phyloP scores from a whole-genome alignment of 2,329 filamentous ascomycete genomes.

The Claviceps purpurea region DNA sequence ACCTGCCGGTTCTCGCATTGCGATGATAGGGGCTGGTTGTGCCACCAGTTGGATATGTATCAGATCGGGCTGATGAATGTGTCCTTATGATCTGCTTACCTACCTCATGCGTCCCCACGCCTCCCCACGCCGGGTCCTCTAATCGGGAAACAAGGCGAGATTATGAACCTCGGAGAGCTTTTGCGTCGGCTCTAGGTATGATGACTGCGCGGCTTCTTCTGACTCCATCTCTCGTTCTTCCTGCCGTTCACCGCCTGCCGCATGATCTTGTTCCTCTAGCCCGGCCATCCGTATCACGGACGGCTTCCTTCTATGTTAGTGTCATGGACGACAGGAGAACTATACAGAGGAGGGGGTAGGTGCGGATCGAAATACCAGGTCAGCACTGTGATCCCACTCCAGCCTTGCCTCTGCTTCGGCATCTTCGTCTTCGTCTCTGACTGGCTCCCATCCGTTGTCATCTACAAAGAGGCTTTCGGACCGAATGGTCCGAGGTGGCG shows the following conservation, averaged over 20 bases:
- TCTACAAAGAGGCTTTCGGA: conserved; percentile 64
- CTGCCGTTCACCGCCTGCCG: conserved; percentile 9
- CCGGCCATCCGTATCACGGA: conserved; percentile 30
- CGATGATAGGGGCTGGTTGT: conserved; percentile 66
- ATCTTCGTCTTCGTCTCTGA: conserved; percentile 45
- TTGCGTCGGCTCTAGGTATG: conserved; percentile 56
- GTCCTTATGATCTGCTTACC: not conserved
- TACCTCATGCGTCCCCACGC: not conserved
- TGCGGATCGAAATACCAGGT: conserved; percentile 35
- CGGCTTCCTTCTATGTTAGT: conserved; percentile 27
- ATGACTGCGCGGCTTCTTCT: conserved; percentile 14
- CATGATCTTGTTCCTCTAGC: conserved; percentile 17
- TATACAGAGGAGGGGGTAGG: not conserved
- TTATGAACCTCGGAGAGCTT: conserved; percentile 52
- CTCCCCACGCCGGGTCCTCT: not conserved
- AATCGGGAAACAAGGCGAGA: conserved; percentile 30
- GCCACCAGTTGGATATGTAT: conserved; percentile 73
- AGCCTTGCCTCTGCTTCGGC: conserved; percentile 54
- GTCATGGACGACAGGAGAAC: conserved; percentile 3
- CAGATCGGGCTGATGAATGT: conserved; percentile 6
- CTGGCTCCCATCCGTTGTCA: conserved; percentile 63
- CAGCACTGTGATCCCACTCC: conserved; percentile 59
- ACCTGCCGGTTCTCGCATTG: conserved; percentile 36
- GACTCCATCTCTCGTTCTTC: conserved; percentile 9
- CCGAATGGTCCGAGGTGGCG: conserved; percentile 42